phyloP scores from a whole-genome alignment of 805 yeast genomes.

The Hanseniaspora thailandica region DNA sequence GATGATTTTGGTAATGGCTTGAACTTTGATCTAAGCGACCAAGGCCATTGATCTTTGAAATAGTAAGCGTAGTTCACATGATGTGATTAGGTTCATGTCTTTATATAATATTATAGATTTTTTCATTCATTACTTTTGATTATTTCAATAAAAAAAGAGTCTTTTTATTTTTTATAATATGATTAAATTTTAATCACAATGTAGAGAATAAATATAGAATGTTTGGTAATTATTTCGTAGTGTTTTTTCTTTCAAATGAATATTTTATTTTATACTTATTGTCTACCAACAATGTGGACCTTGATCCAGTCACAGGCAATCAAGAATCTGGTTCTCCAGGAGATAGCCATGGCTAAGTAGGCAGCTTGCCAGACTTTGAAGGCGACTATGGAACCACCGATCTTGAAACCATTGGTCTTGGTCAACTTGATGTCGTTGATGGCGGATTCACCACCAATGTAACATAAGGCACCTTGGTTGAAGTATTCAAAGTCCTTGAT shows the following conservation, averaged over 20 bases:
- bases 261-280: slow-evolving; percentile 31
- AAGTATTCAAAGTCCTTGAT: slow-evolving; percentile 61
- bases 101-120: too few relatives aligned
- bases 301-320: slow-evolving; percentile 84
- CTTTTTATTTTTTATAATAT: too few relatives aligned
- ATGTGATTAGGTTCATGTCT: too few relatives aligned
- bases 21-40: background rate
- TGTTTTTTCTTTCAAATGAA: background rate
- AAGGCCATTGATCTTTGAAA: background rate
- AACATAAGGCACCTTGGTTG: slow-evolving; percentile 89
- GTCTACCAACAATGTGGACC: slow-evolving; percentile 82
- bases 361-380: slow-evolving; percentile 93
- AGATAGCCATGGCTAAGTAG: slow-evolving; percentile 82
- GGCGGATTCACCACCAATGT: slow-evolving; percentile 86
- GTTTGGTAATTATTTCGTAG: background rate
- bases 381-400: slow-evolving; percentile 69
- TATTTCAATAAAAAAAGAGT: too few relatives aligned
- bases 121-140: too few relatives aligned
- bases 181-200: too few relatives aligned
- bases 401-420: slow-evolving; percentile 52
- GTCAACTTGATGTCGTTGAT: slow-evolving; percentile 59
- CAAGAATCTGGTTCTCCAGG: slow-evolving; percentile 75
- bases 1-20: background rate
- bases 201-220: background rate
- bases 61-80: too few relatives aligned